Conservation (phyloP, 192 early-diverging fungal genomes). For the Linnemannia zychae region DNA sequence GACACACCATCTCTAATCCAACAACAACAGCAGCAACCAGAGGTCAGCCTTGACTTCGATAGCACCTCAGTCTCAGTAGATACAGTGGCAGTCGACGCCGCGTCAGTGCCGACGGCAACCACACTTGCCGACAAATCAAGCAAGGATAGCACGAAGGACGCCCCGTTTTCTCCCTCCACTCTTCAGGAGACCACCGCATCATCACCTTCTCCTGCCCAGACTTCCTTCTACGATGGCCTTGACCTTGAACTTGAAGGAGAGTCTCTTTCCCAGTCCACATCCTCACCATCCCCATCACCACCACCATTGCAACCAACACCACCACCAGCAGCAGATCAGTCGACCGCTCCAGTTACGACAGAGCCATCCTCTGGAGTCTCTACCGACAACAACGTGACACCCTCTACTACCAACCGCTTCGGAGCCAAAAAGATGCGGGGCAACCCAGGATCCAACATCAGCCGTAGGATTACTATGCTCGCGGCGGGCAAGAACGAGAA, state of each 20-base stretch:
- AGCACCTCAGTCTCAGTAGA: neutral
- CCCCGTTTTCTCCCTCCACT: neutral
- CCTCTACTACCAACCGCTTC: slow-evolving; percentile 24
- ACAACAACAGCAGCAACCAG: slow-evolving; percentile 6
- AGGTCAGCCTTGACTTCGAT: neutral
- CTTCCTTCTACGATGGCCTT: slow-evolving; percentile 35
- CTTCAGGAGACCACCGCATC: neutral
- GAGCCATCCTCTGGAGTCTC: slow-evolving; percentile 1
- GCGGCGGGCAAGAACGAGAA: slow-evolving; percentile 55
- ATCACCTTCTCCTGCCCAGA: neutral
- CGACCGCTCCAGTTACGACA: neutral
- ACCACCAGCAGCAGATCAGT: neutral
- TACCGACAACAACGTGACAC: slow-evolving; percentile 9
- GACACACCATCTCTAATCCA: neutral
- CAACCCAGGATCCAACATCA: slow-evolving; percentile 48
- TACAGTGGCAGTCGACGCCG: neutral
- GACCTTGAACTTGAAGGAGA: slow-evolving; percentile 24
- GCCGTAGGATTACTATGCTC: slow-evolving; percentile 38
- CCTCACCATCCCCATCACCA: neutral
- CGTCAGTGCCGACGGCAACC: neutral
- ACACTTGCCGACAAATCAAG: neutral
- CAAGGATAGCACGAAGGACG: neutral
- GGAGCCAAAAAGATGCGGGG: slow-evolving; percentile 38
- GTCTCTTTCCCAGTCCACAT: neutral
- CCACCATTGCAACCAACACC: neutral